Evolutionary conservation across 176 grass and related monocot genomes (phyloP), one percentile per base, ranked within the genome.

Genomic region (Avena atlantica): DNA sequence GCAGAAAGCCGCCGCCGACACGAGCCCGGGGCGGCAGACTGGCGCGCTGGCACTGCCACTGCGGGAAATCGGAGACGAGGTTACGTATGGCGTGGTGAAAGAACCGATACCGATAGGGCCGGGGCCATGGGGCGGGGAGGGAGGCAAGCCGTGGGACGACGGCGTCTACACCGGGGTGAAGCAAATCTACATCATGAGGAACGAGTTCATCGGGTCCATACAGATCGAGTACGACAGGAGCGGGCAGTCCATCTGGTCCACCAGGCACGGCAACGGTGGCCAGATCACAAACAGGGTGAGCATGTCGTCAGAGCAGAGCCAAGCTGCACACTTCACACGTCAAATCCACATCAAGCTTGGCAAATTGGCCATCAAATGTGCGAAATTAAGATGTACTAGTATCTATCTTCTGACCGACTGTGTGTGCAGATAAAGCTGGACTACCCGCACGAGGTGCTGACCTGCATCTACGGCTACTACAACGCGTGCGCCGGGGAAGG

Each of bases 211-310:
- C 15, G 88, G 92, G 15, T 96, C 94, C 17, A 86, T 99, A 67
- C 97, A 96, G 71, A 94, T 99, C 50, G 94, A 98, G 92, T 99
- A 99, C 24, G 97, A 99, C 85, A 78, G 91, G 55, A 91, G 94
- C 20, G 92, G 94, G 6, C 92, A 99, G 58, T 93, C 92, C 74
- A 67, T 99, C 60, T 99, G 94, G 94, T 99, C 97, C 52, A 72
- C 92, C 27, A 93, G 86, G 61, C 94, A 99, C 64, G 97, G 94
- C 86, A 80, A 90, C 57, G 88, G 85, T 48, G 90, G 90, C 5
- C 89, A 90, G 45, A 88, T 81, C 52, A 91, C 87, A 56, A 89
- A 94, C 86, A 91, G 88, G 89, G 97, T 98, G 82, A 91, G 86
- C 66, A 48, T 4, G 11, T 61, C n/a, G 9, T 10, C 48, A 72